Conservation (phyloP, 805 yeast species). For the Lipomyces sp. region DNA sequence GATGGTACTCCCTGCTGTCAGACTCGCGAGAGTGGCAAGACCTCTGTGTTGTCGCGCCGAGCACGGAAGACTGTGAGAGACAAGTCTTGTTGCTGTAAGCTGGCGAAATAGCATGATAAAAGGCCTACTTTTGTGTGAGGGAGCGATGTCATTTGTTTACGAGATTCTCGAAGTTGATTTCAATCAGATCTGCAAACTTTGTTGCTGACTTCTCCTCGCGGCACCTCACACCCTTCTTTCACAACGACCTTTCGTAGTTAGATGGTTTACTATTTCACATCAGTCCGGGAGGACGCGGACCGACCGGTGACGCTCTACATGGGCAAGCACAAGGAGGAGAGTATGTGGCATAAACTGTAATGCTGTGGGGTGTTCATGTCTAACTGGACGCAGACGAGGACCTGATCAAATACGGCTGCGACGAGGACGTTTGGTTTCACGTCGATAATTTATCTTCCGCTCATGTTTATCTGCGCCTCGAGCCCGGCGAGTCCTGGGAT, state of each 20-base stretch:
- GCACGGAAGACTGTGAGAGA: background rate
- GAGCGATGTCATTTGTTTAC: too few relatives aligned
- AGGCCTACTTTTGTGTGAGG: too few relatives aligned
- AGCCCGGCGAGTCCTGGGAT: slow-evolving; percentile 46
- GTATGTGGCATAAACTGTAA: slow-evolving; percentile 30
- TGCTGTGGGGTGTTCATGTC: too few relatives aligned
- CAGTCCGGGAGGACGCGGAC: slow-evolving; percentile 39
- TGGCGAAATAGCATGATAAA: too few relatives aligned
- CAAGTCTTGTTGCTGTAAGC: background rate
- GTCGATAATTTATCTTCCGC: slow-evolving; percentile 75
- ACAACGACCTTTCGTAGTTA: too few relatives aligned
- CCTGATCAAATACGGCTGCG: slow-evolving; percentile 60
- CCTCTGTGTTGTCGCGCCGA: too few relatives aligned
- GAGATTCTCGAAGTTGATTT: too few relatives aligned
- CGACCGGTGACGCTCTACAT: slow-evolving; percentile 49
- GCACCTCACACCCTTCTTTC: too few relatives aligned
- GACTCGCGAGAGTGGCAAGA: slow-evolving; percentile 15
- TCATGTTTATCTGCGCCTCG: slow-evolving; percentile 64
- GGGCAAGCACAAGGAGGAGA: slow-evolving; percentile 76
- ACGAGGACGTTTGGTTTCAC: slow-evolving; percentile 75
- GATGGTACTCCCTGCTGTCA: slow-evolving; percentile 30
- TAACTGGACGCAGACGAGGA: slow-evolving; percentile 50
- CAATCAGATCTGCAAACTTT: too few relatives aligned
- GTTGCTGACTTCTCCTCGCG: too few relatives aligned
- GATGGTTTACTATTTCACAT: slow-evolving; percentile 48